Evolutionary conservation across 1,284 basidiomycete species (phyloP), one percentile per base, ranked within the genome.

Genomic region (Flammula alnicola): DNA sequence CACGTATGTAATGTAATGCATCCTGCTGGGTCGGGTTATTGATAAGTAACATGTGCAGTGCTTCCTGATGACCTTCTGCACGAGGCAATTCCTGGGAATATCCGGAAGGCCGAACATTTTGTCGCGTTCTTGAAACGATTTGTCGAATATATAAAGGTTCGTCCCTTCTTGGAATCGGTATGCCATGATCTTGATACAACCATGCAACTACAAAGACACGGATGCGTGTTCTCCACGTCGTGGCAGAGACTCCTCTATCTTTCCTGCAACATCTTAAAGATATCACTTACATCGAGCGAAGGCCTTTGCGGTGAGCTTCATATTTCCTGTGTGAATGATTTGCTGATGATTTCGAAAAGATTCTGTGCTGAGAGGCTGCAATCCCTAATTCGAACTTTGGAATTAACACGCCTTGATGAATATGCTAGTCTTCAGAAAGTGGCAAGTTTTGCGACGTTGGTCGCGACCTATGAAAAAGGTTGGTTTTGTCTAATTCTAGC

Each of bases 201-300:
- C 11, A 14, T 26, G 22, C 31, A 20, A 41, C 6, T 22, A 11
- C 5, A 12, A 30, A 95, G 93, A 99, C 97, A 6, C 84, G 97
- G 42, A 99, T 99, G 96, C 86, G 97, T 39, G 97, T 99, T 10
- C 76, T 99, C 19, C 97, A 99, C 66, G 97, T 99, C 54, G 97
- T 99, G 7, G 97, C 97, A n/a, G 97, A 99, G 70, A 99, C 97
- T 3, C 97, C 97, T 0, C 76, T 93, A n/a, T 98, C 95, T 2
- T 99, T 99, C 70, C 73, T 99, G 33, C 97, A 98, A 63, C 97
- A 99, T 72, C 77, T 99, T 40, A 99, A 98, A 71, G 97, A 99
- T 64, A 98, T 99, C 60, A 99, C 97, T 9, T 99, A 94, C 67
- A 99, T 99, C 60, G 97, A 99, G 68, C 81, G 93, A 55, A 81